These are phyloP conservation scores for Hordeum pubiflorum DNA, from an alignment of 202 grass and related monocot genomes.

Conservation along the genomic window DNA sequence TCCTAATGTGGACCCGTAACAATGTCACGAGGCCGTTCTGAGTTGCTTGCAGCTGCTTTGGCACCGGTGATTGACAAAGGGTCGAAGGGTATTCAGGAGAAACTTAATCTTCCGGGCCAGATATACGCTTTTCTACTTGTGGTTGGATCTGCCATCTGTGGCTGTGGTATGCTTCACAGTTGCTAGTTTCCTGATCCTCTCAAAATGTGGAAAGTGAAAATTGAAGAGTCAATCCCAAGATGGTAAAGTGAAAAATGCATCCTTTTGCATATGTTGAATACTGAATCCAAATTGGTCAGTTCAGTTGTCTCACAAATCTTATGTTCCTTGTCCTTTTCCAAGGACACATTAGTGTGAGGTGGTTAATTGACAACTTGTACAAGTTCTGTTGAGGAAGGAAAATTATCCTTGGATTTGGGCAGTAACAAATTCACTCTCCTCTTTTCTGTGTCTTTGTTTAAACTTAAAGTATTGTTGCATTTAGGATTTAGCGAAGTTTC, in stretches of 20 bases:
- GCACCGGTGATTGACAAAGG: conserved; percentile 41
- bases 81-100: conserved; percentile 43
- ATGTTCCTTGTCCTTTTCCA: background rate
- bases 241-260: background rate
- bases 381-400: background rate
- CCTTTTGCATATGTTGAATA: background rate
- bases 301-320: background rate
- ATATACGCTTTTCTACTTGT: conserved; percentile 50
- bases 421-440: background rate
- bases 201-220: conserved; percentile 58
- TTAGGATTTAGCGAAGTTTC: background rate
- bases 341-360: background rate
- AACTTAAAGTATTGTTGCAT: background rate
- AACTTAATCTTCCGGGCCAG: conserved; percentile 48
- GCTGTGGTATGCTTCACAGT: conserved; percentile 34
- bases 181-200: conserved; percentile 54
- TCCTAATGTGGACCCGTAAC: conserved; percentile 63
- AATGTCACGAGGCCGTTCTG: conserved; percentile 54
- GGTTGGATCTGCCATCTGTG: conserved; percentile 19
- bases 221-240: conserved; percentile 9
- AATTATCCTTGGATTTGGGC: background rate
- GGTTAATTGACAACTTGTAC: conserved; percentile 5
- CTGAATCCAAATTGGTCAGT: background rate
- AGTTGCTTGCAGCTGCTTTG: conserved; percentile 48
- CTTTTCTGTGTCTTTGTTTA: background rate